phyloP scores from a whole-genome alignment of 345 rosid genomes.

The Excoecaria agallocha region DNA sequence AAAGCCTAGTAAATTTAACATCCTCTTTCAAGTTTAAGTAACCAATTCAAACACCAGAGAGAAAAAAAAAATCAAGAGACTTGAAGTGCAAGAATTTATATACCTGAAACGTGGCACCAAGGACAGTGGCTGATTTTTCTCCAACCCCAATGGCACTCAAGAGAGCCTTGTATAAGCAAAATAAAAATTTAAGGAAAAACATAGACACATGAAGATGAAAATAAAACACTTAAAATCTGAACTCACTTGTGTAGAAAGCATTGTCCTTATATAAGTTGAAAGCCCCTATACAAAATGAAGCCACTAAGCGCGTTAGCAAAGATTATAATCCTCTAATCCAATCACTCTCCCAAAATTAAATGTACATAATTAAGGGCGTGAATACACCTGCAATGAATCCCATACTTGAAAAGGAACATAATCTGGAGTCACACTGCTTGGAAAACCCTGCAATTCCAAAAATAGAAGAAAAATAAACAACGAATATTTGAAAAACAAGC shows the following conservation, averaged over 20 bases:
- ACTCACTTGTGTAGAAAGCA: conserved; percentile 94
- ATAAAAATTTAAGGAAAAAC: background rate
- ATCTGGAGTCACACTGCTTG: conserved; percentile 86
- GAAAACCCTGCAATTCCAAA: conserved; percentile 59
- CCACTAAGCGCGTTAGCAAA: background rate
- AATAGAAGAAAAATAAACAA: background rate
- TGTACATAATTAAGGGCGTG: background rate
- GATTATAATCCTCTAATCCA: background rate
- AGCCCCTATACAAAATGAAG: conserved; percentile 53
- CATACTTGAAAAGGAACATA: conserved; percentile 83
- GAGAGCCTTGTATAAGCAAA: conserved; percentile 55
- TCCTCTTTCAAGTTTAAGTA: background rate
- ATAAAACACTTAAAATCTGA: background rate
- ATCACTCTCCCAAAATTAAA: conserved; percentile 4
- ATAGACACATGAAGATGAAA: background rate
- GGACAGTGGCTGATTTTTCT: conserved; percentile 88
- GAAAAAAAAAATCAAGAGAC: background rate
- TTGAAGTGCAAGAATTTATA: background rate
- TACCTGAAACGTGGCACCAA: conserved; percentile 97
- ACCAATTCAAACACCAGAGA: background rate
- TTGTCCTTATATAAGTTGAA: conserved; percentile 85
- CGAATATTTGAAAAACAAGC: background rate
- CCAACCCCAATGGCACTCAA: conserved; percentile 96
- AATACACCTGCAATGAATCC: conserved; percentile 82
- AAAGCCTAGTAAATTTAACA: background rate